Base-by-base conservation (phyloP, 2,329 filamentous ascomycete genomes). In the Cladosporium sphaerospermum region DNA sequence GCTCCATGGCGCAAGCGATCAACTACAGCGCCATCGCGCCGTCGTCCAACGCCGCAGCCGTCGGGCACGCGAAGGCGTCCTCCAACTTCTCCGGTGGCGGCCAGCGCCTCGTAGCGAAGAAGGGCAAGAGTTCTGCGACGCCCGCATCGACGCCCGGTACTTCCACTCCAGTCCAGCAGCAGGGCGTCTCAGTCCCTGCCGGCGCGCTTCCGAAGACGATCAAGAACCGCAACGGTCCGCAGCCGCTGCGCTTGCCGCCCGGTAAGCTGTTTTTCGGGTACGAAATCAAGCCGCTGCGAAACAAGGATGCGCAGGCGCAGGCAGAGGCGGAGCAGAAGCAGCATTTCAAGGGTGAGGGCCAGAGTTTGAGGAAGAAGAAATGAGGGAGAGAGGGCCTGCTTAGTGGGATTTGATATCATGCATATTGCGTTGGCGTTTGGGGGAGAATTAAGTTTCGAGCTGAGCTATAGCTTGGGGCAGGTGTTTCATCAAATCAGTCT, bases 241-340 rank as follows among this genome's bases (percentile, higher is more conserved):
- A 93, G 66, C 90, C 92, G 3, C 78, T 99, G 7, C 81, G 93
- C 28, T 70, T 99, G 48, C 81, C 89, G 0, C 86, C 88, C 0
- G 93, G 93, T 63, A 95, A 96, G 71, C 78, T 99, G 4, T 99
- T 99, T 76, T 95, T 99, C 59, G 93, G 93, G 3, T 99, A 97
- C 65, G 86, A 95, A 64, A 80, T 96, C 67, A 95, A 87, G 69
- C 92, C 92, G 0, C 78, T 95, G 40, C 91, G 89, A 75, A 88
- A 88, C 8, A 83, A 86, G 54, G 85, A 82, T 34, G 83, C 89
- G 54, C 84, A 83, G 66, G 81, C 83, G 48, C 78, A 84, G 56
- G 83, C 86, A 55, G 79, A 82, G 36, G 65, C 71, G 13, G 80
- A 83, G 56, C 77, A 82, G n/a, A 77, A 80, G 3, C 77, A 71